Conservation (phyloP, 768 basidiomycete genomes). For the Auriscalpium orientale region DNA sequence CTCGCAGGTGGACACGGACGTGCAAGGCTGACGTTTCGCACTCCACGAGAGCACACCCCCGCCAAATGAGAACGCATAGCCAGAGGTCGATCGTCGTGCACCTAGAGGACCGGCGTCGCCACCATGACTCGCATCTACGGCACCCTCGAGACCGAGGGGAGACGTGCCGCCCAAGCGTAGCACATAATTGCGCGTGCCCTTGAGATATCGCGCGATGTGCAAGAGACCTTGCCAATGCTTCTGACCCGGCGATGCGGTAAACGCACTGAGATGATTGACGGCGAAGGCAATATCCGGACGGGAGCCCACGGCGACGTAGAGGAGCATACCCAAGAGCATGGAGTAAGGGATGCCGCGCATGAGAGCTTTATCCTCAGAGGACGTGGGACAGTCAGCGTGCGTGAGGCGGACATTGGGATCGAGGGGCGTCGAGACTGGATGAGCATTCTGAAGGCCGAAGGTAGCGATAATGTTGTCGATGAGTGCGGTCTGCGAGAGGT, state of each 20-base stretch:
- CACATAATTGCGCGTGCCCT: not conserved
- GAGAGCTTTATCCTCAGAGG: not conserved
- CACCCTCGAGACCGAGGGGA: not conserved
- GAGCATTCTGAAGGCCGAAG: slow-evolving; percentile 22
- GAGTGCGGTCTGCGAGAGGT: slow-evolving; percentile 21
- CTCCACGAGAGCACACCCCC: slow-evolving; percentile 31
- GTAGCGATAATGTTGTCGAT: slow-evolving; percentile 17
- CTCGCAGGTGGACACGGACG: slow-evolving; percentile 30
- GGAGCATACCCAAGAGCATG: slow-evolving; percentile 16
- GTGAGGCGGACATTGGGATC: slow-evolving; percentile 13
- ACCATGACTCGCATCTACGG: not conserved
- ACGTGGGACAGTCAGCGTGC: not conserved
- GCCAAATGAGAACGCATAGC: slow-evolving; percentile 21
- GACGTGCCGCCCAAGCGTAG: not conserved
- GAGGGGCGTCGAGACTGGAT: slow-evolving; percentile 27
- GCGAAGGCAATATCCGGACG: slow-evolving; percentile 29
- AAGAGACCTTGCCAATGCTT: slow-evolving; percentile 26
- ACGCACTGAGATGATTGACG: slow-evolving; percentile 24
- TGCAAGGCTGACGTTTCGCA: slow-evolving; percentile 27
- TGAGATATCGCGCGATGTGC: slow-evolving; percentile 9
- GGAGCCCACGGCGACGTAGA: slow-evolving; percentile 22
- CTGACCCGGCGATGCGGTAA: slow-evolving; percentile 19
- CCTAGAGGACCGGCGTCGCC: slow-evolving; percentile 17
- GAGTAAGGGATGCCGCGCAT: slow-evolving; percentile 16
- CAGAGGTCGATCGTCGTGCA: slow-evolving; percentile 19